Evolutionary conservation across 306 rosid genomes (phyloP), one percentile per base, ranked within the genome.

Genomic region (Herpetospermum pedunculosum): DNA sequence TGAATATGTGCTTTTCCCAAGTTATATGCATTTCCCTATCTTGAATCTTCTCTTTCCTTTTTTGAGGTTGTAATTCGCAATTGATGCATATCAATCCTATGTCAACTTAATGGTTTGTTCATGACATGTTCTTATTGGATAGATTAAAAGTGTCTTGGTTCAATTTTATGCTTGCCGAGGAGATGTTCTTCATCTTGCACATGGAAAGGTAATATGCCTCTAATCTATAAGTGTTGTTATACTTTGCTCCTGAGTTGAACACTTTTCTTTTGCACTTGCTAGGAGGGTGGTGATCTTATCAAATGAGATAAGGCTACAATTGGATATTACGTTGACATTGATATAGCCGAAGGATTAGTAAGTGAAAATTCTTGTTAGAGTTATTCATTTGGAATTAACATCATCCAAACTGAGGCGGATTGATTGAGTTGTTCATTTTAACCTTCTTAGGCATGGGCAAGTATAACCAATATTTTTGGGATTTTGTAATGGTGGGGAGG

Each of bases 271-370:
- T 43, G 25, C 78, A 58, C 60, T 75, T 11, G 58, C 49, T 76
- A 92, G 98, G 98, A n/a, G n/a, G n/a, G 98, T 14, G 97, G 98
- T 63, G 98, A 92, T 82, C 97, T 92, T 70, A 90, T 92, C 82
- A 90, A 92, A 86, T 92, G 98, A 97, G 98, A 92, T 85, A 92
- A 92, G 80, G 96, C 98, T 29, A 92, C 80, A n/a, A n/a, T n/a
- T n/a, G n/a, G n/a, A n/a, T n/a, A n/a, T n/a, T n/a, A n/a, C n/a
- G n/a, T n/a, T n/a, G 98, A 97, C 43, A 80, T 92, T 82, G 98
- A 92, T 81, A 92, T 92, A 23, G 97, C 98, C 9, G 97, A 90
- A 55, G 98, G 98, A 71, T 92, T 97, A 0, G 98, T 88, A 83
- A 87, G 93, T 81, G 50, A 74, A 83, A 19, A 25, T 40, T 5